Percentiles rank a stretch among this genome's conserved stretches.
phyloP scores from a whole-genome alignment of 1,284 basidiomycete genomes.

The Tylopilus sp. region DNA sequence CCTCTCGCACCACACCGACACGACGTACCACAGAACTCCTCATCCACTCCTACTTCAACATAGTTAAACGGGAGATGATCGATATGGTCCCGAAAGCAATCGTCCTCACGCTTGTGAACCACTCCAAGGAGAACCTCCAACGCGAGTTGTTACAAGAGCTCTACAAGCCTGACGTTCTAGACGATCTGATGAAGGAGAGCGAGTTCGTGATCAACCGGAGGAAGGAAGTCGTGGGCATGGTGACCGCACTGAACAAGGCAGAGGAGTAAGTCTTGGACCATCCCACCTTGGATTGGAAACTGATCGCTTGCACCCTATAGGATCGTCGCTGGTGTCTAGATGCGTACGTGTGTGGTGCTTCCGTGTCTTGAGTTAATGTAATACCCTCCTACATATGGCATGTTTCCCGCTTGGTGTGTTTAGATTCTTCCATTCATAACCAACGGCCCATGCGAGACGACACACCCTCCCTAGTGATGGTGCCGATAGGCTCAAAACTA shows the following conservation, averaged over 20 bases:
- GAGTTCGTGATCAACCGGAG: conserved; percentile 79
- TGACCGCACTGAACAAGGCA: conserved; percentile 85
- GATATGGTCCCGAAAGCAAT: conserved; percentile 99
- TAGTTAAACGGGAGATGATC: conserved; percentile 98
- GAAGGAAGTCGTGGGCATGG: conserved; percentile 88
- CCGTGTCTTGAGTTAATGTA: conserved; percentile 20
- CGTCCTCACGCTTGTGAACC: conserved; percentile 87
- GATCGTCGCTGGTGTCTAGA: conserved; percentile 36
- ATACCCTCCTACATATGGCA: conserved; percentile 29
- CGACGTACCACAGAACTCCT: conserved; percentile 63
- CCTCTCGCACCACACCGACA: background rate
- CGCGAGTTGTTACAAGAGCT: conserved; percentile 84
- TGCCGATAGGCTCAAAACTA: background rate
- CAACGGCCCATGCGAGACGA: background rate
- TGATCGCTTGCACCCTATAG: conserved; percentile 16
- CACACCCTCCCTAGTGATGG: background rate
- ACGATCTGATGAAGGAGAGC: conserved; percentile 90
- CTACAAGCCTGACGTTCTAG: conserved; percentile 89
- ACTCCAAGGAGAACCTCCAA: conserved; percentile 91
- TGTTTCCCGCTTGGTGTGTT: conserved; percentile 17
- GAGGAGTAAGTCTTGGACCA: conserved; percentile 65
- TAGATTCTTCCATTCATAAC: conserved; percentile 17
- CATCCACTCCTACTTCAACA: conserved; percentile 93
- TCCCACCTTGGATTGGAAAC: background rate
- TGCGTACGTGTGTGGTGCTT: conserved; percentile 2